Base-by-base conservation (phyloP, 345 rosid species). In the Brassica cretica region DNA sequence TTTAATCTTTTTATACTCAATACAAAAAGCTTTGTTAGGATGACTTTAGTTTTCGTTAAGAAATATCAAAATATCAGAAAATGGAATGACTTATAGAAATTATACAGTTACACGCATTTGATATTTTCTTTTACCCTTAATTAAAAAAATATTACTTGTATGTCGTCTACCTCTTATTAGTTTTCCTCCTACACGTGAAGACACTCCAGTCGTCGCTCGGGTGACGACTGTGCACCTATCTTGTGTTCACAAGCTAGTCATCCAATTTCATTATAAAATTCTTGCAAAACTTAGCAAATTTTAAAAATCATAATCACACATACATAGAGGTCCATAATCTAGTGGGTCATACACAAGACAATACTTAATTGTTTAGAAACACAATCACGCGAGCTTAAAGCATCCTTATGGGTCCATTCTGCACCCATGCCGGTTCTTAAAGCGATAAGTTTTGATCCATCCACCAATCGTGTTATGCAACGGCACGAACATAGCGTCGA, bases 361-460 rank as follows among this genome's bases (percentile, higher is more conserved):
- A 67, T 15, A 53, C 41, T 35, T 46, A 14, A 46, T 46, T 63
- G 58, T 35, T 15, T 70, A 39, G n/a, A 70, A 63, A 63, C n/a
- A 77, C n/a, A 35, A 33, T 55, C 73, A 66, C 81, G 64, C 61
- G 62, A 59, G 49, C 73, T 30, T 72, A 30, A 78, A 58, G 62
- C 56, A 37, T 78, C 72, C 1, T 59, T 4, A 30, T 46, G 77
- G 81, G 77, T 19, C 72, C 72, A 78, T 18, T 18, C 44, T 27
- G 51, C 27, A 1, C 0, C 37, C 68, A 19, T 14, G 8, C 27
- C 18, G 27, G 63, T 53, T 70, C 37, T 64, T 15, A 35, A 70
- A 35, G 75, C 70, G 68, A 65, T 41, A 78, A 66, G 75, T 7
- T 59, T 21, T 30, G 33, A 64, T 63, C 33, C 21, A 63, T 51